Evolutionary conservation across 371 early-diverging fungal species (phyloP), one percentile per base, ranked within the genome.

Genomic region (Saksenaea vasiformis): DNA sequence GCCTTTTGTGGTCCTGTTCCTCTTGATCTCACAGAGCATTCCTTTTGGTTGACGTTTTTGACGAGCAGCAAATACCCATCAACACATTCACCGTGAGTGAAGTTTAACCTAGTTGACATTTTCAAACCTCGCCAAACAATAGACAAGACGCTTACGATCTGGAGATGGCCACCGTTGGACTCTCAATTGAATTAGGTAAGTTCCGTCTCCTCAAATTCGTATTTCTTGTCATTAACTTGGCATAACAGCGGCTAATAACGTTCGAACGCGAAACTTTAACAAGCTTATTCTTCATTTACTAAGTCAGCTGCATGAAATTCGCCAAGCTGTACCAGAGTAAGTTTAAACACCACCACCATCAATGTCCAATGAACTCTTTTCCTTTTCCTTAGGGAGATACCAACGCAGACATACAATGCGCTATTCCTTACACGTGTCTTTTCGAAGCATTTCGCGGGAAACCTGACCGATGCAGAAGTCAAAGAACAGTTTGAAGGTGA

Each of bases 111-210:
- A 36, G 13, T 24, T 31, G 31, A 31, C 31, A 2, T 31, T 31
- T 31, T 31, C 31, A 31, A 31, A 31, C 31, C 31, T 31, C 31
- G 31, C 31, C 31, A 41, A 41, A 9, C 1, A 41, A 41, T 69
- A 90, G 91, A 38, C 89, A 91, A 66, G 88, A 88, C 72, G 87
- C 88, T 19, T 88, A 84, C 71, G 91, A 90, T 63, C 67, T 91
- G 53, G 91, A 91, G 58, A 88, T 88, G 86, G 85, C 83, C 14
- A 84, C 87, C 15, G 78, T 87, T 14, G 80, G 83, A 43, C 66
- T 87, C 64, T 88, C 88, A 1, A 87, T 88, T 58, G 86, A 86
- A 61, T 68, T 90, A 53, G 82, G 90, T 89, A 79, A 58, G 71
- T 53, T 28, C 43, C 24, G 26, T 34, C 31, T 38, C 19, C 22